These are phyloP conservation scores for Rhizoclosmatium globosum DNA, from an alignment of 192 early-diverging fungal genomes.

Conservation along the genomic window DNA sequence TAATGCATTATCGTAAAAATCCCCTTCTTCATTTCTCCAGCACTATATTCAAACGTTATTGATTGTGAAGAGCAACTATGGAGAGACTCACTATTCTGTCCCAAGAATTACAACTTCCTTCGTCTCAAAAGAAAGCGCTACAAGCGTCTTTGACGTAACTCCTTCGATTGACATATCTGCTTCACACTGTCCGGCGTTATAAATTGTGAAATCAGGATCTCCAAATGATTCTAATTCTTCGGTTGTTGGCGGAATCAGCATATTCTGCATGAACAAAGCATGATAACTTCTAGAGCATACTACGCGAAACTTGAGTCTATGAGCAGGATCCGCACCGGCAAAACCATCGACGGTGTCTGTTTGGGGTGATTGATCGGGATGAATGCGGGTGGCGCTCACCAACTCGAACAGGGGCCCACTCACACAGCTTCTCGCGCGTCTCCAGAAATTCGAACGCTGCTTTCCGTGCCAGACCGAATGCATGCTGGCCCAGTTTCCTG, in stretches of 20 bases:
- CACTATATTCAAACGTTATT: background rate
- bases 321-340: slow-evolving; percentile 92
- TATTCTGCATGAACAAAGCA: slow-evolving; percentile 94
- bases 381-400: background rate
- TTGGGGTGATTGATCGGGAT: slow-evolving; percentile 20
- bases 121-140: slow-evolving; percentile 85
- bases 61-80: background rate
- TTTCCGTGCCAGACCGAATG: slow-evolving; percentile 82
- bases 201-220: slow-evolving; percentile 90
- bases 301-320: slow-evolving; percentile 91
- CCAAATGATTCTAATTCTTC: slow-evolving; percentile 88
- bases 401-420: background rate
- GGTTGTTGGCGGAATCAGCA: slow-evolving; percentile 90
- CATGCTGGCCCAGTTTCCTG: slow-evolving; percentile 54
- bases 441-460: slow-evolving; percentile 90
- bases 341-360: slow-evolving; percentile 87
- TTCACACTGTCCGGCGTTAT: slow-evolving; percentile 86
- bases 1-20: slow-evolving; percentile 97
- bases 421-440: slow-evolving; percentile 61
- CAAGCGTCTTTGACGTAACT: slow-evolving; percentile 86
- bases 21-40: slow-evolving; percentile 36
- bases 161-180: slow-evolving; percentile 83
- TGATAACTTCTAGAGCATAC: slow-evolving; percentile 91
- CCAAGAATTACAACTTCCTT: slow-evolving; percentile 93
- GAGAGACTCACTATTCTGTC: slow-evolving; percentile 72